phyloP scores from a whole-genome alignment of 2,329 filamentous ascomycete genomes.

The Pseudocercospora cruenta region DNA sequence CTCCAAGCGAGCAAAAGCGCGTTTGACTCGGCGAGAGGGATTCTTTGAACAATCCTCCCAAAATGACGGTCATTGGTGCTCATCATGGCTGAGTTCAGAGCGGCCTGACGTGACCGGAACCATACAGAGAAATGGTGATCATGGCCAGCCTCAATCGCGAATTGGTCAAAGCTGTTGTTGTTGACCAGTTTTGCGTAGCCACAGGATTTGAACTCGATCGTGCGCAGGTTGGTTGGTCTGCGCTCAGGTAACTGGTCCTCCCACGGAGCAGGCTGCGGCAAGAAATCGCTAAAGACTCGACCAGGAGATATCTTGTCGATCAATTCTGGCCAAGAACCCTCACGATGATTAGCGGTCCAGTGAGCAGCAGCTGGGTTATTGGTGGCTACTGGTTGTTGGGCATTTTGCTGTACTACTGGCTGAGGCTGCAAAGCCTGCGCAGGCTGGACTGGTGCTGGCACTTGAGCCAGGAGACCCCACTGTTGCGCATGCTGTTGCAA shows the following conservation, averaged over 20 bases:
- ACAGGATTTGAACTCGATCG: conserved; percentile 62
- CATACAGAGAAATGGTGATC: conserved; percentile 27
- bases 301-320: conserved; percentile 57
- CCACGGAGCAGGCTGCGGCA: conserved; percentile 38
- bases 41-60: conserved; percentile 46
- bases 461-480: background rate
- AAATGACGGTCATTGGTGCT: conserved; percentile 41
- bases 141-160: conserved; percentile 34
- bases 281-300: conserved; percentile 47
- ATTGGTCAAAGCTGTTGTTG: conserved; percentile 40
- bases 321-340: conserved; percentile 55
- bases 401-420: background rate
- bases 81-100: conserved; percentile 44
- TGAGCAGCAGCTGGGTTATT: conserved; percentile 29
- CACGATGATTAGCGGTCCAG: conserved; percentile 42
- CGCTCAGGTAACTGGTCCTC: conserved; percentile 29
- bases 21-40: conserved; percentile 39
- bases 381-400: background rate
- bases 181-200: conserved; percentile 58
- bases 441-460: background rate
- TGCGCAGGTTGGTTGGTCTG: conserved; percentile 41
- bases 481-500: conserved; percentile 21
- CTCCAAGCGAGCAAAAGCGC: conserved; percentile 38
- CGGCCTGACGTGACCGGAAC: conserved; percentile 38
- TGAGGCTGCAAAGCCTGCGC: conserved; percentile 3